A percentile compares a stretch with the other conserved stretches of the same genome.
Conservation (phyloP, 2,329 filamentous ascomycete genomes). For the Ceratocystis ficicola region DNA sequence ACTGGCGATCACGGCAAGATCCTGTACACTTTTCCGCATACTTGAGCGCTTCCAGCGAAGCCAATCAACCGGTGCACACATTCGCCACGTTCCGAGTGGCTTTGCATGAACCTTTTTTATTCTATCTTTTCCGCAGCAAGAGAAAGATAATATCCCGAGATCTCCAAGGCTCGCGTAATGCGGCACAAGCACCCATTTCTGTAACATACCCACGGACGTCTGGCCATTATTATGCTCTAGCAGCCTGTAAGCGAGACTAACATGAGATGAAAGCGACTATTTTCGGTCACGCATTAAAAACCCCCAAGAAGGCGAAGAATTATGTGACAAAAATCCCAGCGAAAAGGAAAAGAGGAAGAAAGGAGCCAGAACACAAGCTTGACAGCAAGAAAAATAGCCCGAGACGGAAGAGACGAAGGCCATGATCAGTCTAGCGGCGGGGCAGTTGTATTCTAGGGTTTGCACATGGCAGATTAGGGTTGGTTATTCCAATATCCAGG, state of each 20-base stretch:
- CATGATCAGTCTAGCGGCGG: neutral
- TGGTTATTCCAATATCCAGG: neutral
- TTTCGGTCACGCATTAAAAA: neutral
- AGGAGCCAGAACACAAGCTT: neutral
- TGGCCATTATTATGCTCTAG: neutral
- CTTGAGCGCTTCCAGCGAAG: neutral
- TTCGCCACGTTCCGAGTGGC: neutral
- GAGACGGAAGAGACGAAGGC: neutral
- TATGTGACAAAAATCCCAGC: neutral
- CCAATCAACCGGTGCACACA: too few species aligned
- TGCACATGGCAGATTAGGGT: neutral
- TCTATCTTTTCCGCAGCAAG: neutral
- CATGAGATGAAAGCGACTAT: constrained; percentile 16
- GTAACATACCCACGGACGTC: constrained; percentile 13
- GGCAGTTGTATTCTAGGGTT: neutral
- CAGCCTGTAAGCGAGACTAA: neutral
- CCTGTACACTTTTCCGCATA: neutral
- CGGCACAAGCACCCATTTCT: constrained; percentile 11
- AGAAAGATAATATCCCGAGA: neutral
- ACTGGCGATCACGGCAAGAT: neutral
- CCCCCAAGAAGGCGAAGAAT: neutral
- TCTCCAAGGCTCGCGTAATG: constrained; percentile 4
- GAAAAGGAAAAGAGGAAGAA: neutral
- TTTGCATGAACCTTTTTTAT: constrained; percentile 10
- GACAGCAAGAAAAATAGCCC: neutral